Percentiles rank a stretch among this genome's conserved stretches.
These are phyloP conservation scores for Phytophthora vignae DNA, from an alignment of 352 stramenopile species.

Conservation along the genomic window DNA sequence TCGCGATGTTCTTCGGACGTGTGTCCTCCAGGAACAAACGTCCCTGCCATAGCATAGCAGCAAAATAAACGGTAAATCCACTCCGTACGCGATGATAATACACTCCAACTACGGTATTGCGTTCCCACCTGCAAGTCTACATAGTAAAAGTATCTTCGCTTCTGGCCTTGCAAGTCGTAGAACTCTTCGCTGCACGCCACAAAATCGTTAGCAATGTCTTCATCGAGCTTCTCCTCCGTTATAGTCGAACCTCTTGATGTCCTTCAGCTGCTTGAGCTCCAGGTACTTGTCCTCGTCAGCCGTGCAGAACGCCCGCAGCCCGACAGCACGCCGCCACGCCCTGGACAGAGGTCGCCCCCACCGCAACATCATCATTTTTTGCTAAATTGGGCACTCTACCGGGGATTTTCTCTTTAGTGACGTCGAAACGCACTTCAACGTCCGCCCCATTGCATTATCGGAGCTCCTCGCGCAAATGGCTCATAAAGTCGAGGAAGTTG, in stretches of 20 bases:
- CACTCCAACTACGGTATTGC: too few species aligned
- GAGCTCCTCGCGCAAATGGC: constrained; percentile 6
- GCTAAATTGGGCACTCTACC: neutral
- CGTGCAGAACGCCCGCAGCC: constrained; percentile 33
- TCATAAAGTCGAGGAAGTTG: neutral
- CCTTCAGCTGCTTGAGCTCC: constrained; percentile 77
- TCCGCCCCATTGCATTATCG: neutral
- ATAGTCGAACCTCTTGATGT: constrained; percentile 76
- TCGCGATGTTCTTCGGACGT: constrained; percentile 86
- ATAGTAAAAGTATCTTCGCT: constrained; percentile 87
- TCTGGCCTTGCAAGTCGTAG: constrained; percentile 69
- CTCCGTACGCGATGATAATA: too few species aligned
- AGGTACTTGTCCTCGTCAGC: constrained; percentile 75
- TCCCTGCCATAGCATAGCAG: constrained; percentile 51
- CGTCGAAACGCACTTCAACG: constrained; percentile 30
- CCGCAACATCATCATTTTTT: constrained; percentile 8
- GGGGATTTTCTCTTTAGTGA: neutral
- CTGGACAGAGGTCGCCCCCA: constrained; percentile 20
- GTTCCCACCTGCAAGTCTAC: constrained; percentile 73
- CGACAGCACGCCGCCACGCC: constrained; percentile 5
- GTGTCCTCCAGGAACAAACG: constrained; percentile 84
- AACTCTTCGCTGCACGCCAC: constrained; percentile 62
- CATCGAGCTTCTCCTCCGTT: neutral
- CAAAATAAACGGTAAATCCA: too few species aligned
- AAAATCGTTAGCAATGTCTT: neutral